Percentiles rank a stretch among this genome's conserved stretches.
phyloP scores from a whole-genome alignment of 2,329 filamentous ascomycete species.

The Aplosporella prunicola region DNA sequence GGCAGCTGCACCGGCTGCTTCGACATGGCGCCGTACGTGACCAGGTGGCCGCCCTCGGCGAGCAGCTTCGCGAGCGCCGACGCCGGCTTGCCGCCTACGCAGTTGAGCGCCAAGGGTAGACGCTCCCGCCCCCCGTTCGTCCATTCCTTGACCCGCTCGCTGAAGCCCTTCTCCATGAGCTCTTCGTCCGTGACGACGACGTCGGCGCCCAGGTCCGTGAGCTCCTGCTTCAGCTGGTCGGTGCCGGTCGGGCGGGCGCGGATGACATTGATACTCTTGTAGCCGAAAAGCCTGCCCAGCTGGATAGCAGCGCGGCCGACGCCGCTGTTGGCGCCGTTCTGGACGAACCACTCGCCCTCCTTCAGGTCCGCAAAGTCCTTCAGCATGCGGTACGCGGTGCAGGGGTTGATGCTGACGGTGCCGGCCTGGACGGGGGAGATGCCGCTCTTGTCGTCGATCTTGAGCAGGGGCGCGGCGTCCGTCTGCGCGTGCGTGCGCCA shows the following conservation, averaged over 20 bases:
- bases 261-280: conserved; percentile 83
- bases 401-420: conserved; percentile 86
- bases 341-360: conserved; percentile 87
- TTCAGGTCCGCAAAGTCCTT: conserved; percentile 60
- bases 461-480: conserved; percentile 49
- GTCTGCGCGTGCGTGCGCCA: conserved; percentile 86
- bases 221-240: conserved; percentile 51
- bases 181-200: conserved; percentile 54
- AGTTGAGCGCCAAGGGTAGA: conserved; percentile 77
- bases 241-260: conserved; percentile 61
- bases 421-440: conserved; percentile 70
- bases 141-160: conserved; percentile 50
- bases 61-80: conserved; percentile 69
- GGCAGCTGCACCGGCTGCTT: conserved; percentile 76
- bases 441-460: conserved; percentile 59
- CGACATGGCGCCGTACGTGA: conserved; percentile 94
- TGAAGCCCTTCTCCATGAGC: conserved; percentile 53
- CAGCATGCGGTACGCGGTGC: conserved; percentile 89
- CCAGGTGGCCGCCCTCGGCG: conserved; percentile 57
- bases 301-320: conserved; percentile 90
- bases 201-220: conserved; percentile 53
- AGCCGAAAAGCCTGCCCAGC: conserved; percentile 73
- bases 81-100: conserved; percentile 81
- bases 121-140: conserved; percentile 63
- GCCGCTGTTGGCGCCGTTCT: conserved; percentile 92